Evolutionary conservation across 2,329 filamentous ascomycete genomes (phyloP).

Genomic region (Onygenales sp.): DNA sequence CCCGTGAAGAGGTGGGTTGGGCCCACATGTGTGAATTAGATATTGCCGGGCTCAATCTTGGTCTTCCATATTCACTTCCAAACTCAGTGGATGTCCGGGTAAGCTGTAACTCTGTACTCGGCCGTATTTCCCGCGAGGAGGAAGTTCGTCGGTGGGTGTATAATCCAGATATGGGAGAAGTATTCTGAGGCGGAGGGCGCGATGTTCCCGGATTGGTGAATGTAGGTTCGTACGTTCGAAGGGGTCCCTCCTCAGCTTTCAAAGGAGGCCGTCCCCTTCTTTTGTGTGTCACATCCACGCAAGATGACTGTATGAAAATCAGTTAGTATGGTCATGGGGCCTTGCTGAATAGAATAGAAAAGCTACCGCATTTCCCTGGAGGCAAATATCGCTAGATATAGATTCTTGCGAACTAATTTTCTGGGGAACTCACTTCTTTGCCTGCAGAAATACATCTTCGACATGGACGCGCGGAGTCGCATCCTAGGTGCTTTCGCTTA

Average conservation of each 20-base stretch:
- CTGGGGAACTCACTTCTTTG: conserved; percentile 22
- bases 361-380: neutral
- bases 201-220: conserved; percentile 8
- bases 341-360: neutral
- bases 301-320: conserved; percentile 18
- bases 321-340: conserved; percentile 3
- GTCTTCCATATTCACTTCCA: conserved; percentile 5
- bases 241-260: conserved; percentile 18
- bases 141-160: conserved; percentile 5
- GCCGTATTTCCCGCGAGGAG: conserved; percentile 11
- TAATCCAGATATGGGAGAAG: neutral
- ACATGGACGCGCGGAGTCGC: conserved; percentile 26
- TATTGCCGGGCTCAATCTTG: conserved; percentile 3
- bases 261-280: conserved; percentile 24
- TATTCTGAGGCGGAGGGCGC: conserved; percentile 3
- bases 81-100: neutral
- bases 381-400: neutral
- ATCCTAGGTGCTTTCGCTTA: conserved; percentile 30
- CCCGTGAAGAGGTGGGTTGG: conserved; percentile 4
- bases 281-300: conserved; percentile 27
- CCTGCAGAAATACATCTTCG: conserved; percentile 26
- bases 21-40: conserved; percentile 2
- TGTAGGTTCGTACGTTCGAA: conserved; percentile 10
- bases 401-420: neutral
- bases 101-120: conserved; percentile 9